Evolutionary conservation across 2,329 filamentous ascomycete species (phyloP).

Genomic region (Salinomyces thailandicus): DNA sequence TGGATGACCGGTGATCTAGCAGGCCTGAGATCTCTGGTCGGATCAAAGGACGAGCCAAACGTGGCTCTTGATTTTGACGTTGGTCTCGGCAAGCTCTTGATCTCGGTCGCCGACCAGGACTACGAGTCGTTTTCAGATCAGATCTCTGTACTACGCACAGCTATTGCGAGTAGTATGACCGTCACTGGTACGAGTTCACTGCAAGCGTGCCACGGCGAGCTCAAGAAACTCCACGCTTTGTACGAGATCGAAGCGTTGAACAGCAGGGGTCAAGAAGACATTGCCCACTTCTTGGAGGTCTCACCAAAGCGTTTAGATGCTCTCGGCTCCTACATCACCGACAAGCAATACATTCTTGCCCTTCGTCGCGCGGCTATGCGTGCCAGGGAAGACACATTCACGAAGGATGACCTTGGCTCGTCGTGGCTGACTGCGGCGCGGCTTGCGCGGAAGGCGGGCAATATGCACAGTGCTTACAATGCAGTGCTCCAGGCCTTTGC

Average conservation of each 20-base stretch:
- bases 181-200: conserved; percentile 68
- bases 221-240: conserved; percentile 77
- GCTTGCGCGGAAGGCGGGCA: conserved; percentile 75
- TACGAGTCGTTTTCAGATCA: conserved; percentile 43
- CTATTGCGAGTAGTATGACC: conserved; percentile 64
- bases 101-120: conserved; percentile 44
- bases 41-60: conserved; percentile 20
- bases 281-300: conserved; percentile 16
- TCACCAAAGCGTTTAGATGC: conserved; percentile 62
- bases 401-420: conserved; percentile 66
- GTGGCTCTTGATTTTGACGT: conserved; percentile 65
- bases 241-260: conserved; percentile 76
- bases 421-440: conserved; percentile 79
- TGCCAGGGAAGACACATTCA: conserved; percentile 2
- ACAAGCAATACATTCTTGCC: conserved; percentile 89
- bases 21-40: conserved; percentile 54
- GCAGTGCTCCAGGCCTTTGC: conserved; percentile 81
- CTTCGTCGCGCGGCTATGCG: conserved; percentile 75
- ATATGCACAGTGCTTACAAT: conserved; percentile 81
- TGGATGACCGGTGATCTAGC: conserved; percentile 83
- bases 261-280: conserved; percentile 19
- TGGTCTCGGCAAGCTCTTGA: conserved; percentile 59
- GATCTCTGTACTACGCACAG: conserved; percentile 56
- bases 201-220: conserved; percentile 70
- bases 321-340: conserved; percentile 75